Evolutionary conservation across 257 asterid species (phyloP).

Genomic region (Salvia splendens): DNA sequence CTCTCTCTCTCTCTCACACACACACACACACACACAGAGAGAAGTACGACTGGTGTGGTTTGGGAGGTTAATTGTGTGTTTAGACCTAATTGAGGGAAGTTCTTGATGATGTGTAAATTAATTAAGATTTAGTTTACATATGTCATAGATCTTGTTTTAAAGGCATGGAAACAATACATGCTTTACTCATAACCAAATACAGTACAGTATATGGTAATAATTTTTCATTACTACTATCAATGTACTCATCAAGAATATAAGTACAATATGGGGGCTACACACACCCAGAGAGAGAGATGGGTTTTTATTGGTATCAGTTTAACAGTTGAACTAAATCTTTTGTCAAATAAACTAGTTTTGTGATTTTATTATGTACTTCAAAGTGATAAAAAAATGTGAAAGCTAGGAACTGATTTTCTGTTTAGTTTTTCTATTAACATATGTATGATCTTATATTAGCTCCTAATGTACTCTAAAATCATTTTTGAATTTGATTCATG

Average conservation of each 20-base stretch:
- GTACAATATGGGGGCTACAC: too few relatives aligned
- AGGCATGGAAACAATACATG: too few relatives aligned
- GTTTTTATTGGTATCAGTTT: neutral
- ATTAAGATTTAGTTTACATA: too few relatives aligned
- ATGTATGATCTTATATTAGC: neutral
- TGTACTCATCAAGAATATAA: too few relatives aligned
- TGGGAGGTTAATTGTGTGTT: neutral
- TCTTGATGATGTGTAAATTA: neutral
- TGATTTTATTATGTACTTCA: neutral
- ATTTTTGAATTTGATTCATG: neutral
- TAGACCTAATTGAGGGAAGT: neutral
- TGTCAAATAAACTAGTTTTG: neutral
- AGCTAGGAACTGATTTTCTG: neutral
- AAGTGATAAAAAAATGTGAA: neutral
- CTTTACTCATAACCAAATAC: too few relatives aligned
- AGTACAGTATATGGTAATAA: too few relatives aligned
- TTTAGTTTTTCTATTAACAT: neutral
- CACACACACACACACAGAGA: neutral
- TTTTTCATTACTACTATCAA: too few relatives aligned
- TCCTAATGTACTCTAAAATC: neutral
- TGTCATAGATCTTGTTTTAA: too few relatives aligned
- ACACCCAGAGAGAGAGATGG: neutral
- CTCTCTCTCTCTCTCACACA: slow-evolving; percentile 4
- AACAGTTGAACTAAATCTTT: neutral
- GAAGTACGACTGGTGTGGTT: too few relatives aligned